A percentile compares a stretch with the other conserved stretches of the same genome.
These are phyloP conservation scores for Eucalyptus guilfoylei DNA, from an alignment of 345 rosid species.

Conservation along the genomic window DNA sequence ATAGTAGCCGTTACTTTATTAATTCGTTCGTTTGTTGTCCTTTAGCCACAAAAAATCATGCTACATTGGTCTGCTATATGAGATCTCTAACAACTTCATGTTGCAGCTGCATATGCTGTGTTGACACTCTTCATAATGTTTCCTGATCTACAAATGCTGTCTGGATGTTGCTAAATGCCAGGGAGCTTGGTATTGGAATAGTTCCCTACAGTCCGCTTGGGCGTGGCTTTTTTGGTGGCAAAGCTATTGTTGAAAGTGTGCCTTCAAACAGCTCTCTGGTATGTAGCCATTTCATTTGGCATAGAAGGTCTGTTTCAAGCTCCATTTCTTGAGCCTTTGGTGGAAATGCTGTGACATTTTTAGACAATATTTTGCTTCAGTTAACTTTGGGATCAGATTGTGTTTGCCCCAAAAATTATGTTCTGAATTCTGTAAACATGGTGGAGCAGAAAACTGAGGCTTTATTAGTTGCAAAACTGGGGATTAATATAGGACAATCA, in stretches of 20 bases:
- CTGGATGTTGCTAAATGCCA: background rate
- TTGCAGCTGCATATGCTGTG: background rate
- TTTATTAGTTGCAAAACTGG: background rate
- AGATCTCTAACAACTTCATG: background rate
- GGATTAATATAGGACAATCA: background rate
- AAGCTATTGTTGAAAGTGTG: slow-evolving; percentile 23
- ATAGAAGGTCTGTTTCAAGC: background rate
- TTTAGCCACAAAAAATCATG: background rate
- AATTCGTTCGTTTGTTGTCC: background rate
- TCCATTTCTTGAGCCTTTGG: background rate
- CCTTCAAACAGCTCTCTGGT: slow-evolving; percentile 25
- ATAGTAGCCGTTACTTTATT: background rate
- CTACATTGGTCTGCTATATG: background rate
- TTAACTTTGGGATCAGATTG: background rate
- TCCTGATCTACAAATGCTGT: background rate
- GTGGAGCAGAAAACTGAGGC: background rate
- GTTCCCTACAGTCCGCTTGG: slow-evolving; percentile 57
- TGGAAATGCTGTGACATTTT: background rate
- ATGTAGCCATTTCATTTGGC: background rate
- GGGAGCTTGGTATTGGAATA: slow-evolving; percentile 56
- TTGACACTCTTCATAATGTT: background rate
- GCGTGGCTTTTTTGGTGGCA: slow-evolving; percentile 50
- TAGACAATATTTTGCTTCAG: background rate
- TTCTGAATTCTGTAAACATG: background rate
- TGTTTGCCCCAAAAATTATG: background rate